phyloP scores from a whole-genome alignment of 345 rosid species.

The Geranium rotundifolium region DNA sequence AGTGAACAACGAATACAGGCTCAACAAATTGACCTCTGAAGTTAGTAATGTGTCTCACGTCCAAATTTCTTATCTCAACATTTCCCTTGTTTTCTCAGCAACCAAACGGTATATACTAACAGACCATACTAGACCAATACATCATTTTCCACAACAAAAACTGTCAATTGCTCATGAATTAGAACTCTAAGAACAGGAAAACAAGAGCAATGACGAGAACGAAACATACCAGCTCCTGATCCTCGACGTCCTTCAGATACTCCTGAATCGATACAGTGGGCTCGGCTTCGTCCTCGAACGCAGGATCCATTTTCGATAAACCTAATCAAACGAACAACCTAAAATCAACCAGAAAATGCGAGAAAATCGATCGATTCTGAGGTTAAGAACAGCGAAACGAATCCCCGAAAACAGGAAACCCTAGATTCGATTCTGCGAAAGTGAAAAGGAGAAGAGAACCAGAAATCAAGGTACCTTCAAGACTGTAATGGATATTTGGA shows the following conservation, averaged over 20 bases:
- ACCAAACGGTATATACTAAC: background rate
- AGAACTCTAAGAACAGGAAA: background rate
- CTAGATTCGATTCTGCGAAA: slow-evolving; percentile 13
- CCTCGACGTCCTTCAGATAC: slow-evolving; percentile 72
- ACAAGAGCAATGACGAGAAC: background rate
- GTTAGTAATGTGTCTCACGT: too few species aligned
- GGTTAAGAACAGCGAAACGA: background rate
- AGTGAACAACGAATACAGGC: background rate
- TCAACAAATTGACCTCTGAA: too few species aligned
- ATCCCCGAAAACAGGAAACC: slow-evolving; percentile 12
- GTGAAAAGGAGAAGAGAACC: background rate
- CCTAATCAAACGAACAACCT: background rate
- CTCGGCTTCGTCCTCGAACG: slow-evolving; percentile 58
- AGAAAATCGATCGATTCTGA: background rate
- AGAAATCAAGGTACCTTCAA: background rate
- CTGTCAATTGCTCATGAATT: background rate
- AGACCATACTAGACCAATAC: background rate
- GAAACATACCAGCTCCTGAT: slow-evolving; percentile 57
- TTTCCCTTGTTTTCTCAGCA: background rate
- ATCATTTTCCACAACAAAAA: background rate
- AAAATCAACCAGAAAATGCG: background rate
- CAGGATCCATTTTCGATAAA: slow-evolving; percentile 29
- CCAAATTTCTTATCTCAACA: too few species aligned
- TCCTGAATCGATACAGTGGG: slow-evolving; percentile 63
- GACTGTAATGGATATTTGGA: background rate